Evolutionary conservation across 495 filamentous ascomycete species (phyloP).

Genomic region (Hypomontagnella monticulosa): DNA sequence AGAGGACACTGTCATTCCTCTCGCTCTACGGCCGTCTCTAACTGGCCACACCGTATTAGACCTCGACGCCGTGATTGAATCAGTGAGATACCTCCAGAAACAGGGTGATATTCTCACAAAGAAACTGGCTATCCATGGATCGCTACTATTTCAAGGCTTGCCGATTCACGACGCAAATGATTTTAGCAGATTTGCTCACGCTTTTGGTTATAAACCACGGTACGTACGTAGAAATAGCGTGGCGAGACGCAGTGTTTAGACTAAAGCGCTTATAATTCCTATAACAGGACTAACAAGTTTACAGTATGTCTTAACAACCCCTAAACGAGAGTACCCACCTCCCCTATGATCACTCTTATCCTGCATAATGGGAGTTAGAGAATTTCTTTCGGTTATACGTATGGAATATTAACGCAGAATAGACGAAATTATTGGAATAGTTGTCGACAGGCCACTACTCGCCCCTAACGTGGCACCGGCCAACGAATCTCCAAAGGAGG

Average conservation of each 20-base stretch:
- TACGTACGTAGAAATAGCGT: constrained; percentile 10
- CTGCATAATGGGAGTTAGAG: not conserved
- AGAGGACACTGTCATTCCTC: constrained; percentile 51
- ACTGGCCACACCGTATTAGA: constrained; percentile 22
- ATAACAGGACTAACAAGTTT: constrained; percentile 11
- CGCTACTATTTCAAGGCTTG: constrained; percentile 52
- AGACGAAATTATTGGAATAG: constrained; percentile 66
- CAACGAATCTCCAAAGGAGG: constrained; percentile 62
- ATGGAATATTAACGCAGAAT: constrained; percentile 5
- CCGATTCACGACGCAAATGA: constrained; percentile 48
- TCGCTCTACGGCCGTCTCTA: constrained; percentile 52
- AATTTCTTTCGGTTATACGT: not conserved
- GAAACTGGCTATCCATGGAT: constrained; percentile 49
- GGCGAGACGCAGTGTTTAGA: too few species aligned
- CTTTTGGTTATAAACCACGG: constrained; percentile 62
- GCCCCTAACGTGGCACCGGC: constrained; percentile 64
- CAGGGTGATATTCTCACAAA: constrained; percentile 44
- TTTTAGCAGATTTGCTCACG: constrained; percentile 64
- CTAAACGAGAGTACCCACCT: too few species aligned
- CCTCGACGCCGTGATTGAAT: constrained; percentile 47
- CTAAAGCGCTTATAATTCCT: too few species aligned
- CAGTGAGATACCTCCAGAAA: constrained; percentile 40
- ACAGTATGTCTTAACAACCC: constrained; percentile 16
- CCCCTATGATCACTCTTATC: not conserved
- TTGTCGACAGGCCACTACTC: constrained; percentile 59